Conservation (phyloP, 148 eudicot species). For the Vaccinium vitisidaea region DNA sequence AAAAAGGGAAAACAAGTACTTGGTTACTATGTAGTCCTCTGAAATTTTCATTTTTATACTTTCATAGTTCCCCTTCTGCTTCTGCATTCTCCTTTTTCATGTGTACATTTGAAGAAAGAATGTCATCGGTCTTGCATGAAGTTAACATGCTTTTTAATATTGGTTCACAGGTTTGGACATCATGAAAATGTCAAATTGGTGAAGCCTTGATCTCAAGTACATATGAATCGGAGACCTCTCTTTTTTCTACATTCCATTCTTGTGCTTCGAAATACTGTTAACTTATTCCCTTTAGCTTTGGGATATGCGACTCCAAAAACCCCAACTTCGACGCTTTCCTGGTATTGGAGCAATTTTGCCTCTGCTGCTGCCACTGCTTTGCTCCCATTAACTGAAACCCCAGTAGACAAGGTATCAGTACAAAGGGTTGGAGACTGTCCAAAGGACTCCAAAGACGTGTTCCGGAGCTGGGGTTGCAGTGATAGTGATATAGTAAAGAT, state of each 20-base stretch:
- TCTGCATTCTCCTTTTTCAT: background rate
- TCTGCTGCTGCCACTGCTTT: conserved; percentile 24
- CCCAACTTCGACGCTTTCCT: conserved; percentile 5
- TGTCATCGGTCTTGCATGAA: background rate
- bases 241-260: background rate
- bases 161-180: background rate
- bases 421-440: conserved; percentile 14
- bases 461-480: conserved; percentile 68
- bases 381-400: conserved; percentile 15
- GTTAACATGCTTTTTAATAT: background rate
- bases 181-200: background rate
- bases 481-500: conserved; percentile 43
- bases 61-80: background rate
- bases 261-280: background rate
- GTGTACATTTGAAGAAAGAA: background rate
- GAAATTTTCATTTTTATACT: background rate
- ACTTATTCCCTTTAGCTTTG: background rate
- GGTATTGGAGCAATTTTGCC: conserved; percentile 9
- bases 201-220: background rate
- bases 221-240: background rate
- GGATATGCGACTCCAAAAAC: conserved; percentile 1
- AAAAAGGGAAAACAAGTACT: background rate
- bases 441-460: conserved; percentile 37
- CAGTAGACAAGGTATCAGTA: conserved; percentile 11
- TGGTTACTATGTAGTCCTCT: background rate